These are phyloP conservation scores for Penicillium lividum DNA, from an alignment of 495 filamentous ascomycete genomes.

Conservation along the genomic window DNA sequence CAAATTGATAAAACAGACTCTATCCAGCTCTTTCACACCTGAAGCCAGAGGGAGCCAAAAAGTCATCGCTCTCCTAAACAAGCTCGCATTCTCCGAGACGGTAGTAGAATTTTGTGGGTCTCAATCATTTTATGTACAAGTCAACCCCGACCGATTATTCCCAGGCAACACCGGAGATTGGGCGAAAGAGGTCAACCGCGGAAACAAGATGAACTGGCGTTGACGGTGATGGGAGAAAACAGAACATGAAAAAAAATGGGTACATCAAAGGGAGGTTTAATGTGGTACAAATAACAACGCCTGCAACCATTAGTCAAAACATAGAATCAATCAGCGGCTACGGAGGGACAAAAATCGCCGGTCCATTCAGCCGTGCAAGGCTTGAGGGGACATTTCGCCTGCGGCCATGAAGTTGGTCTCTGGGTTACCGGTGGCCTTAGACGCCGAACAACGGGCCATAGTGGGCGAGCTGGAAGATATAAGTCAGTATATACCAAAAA, in stretches of 20 bases:
- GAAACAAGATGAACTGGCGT: slow-evolving; percentile 26
- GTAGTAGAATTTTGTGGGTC: slow-evolving; percentile 30
- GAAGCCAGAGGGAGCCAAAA: not conserved
- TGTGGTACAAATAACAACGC: slow-evolving; percentile 49
- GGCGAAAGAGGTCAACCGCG: slow-evolving; percentile 28
- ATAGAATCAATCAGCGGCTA: slow-evolving; percentile 32
- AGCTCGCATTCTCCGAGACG: slow-evolving; percentile 15
- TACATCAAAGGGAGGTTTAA: slow-evolving; percentile 38
- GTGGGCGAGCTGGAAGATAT: slow-evolving; percentile 72
- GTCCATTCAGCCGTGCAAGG: slow-evolving; percentile 41
- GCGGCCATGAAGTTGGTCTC: slow-evolving; percentile 86
- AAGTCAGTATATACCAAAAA: slow-evolving; percentile 26
- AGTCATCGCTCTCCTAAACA: not conserved
- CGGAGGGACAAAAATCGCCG: slow-evolving; percentile 9
- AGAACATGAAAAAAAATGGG: slow-evolving; percentile 26
- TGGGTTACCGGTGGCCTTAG: slow-evolving; percentile 68
- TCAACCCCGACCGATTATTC: slow-evolving; percentile 33
- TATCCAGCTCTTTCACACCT: too few relatives aligned
- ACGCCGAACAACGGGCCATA: slow-evolving; percentile 92
- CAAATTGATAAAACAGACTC: not conserved
- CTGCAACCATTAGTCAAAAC: slow-evolving; percentile 42
- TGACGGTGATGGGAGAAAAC: slow-evolving; percentile 24
- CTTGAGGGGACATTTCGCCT: slow-evolving; percentile 59
- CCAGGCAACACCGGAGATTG: slow-evolving; percentile 25
- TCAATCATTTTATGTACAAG: slow-evolving; percentile 50